Conservation (phyloP, 371 early-diverging fungal species). For the Mucor piriformis region DNA sequence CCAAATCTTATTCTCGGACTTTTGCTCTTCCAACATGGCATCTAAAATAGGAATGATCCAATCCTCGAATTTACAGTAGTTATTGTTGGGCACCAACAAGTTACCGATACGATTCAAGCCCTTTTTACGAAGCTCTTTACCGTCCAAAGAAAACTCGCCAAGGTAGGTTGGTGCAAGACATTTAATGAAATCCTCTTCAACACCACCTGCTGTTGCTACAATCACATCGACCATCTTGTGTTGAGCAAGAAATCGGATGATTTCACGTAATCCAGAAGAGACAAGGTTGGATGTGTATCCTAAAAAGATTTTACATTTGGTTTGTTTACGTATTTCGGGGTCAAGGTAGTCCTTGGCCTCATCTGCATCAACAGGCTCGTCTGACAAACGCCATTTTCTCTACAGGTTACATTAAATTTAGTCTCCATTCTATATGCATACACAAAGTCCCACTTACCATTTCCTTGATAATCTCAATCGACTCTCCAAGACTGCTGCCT, state of each 20-base stretch:
- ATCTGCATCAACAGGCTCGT: constrained; percentile 73
- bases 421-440: background rate
- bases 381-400: constrained; percentile 85
- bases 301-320: constrained; percentile 94
- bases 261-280: constrained; percentile 96
- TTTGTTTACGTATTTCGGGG: constrained; percentile 60
- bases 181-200: constrained; percentile 99
- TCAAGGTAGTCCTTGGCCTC: constrained; percentile 74
- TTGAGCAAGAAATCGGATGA: constrained; percentile 90
- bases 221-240: constrained; percentile 92
- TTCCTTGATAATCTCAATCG: constrained; percentile 84
- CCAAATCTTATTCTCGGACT: constrained; percentile 73
- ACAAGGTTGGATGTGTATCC: constrained; percentile 99
- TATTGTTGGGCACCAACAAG: constrained; percentile 98
- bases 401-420: constrained; percentile 19
- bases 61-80: constrained; percentile 98
- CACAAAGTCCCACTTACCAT: constrained; percentile 70
- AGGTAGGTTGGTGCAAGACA: constrained; percentile 92
- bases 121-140: constrained; percentile 83
- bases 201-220: constrained; percentile 97
- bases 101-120: constrained; percentile 99
- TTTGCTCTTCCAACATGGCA: constrained; percentile 90
- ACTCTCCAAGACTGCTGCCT: constrained; percentile 86
- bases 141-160: constrained; percentile 84
- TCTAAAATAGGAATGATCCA: constrained; percentile 97